Conservation (phyloP, 78 protist genomes). For the Cavenderia fasciculata region DNA sequence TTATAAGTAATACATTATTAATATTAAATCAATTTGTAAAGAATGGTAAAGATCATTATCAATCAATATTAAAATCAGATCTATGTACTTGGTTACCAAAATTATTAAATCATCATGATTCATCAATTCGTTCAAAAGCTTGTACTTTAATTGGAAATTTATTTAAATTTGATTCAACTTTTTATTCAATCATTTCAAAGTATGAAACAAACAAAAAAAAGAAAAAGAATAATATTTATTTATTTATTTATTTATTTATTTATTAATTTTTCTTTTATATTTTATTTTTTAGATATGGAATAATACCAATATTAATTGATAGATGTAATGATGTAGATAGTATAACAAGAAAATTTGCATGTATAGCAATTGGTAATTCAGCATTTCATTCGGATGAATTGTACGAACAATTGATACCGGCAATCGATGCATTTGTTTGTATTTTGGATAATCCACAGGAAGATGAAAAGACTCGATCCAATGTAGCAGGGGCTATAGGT, state of each 20-base stretch:
- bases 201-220: too few relatives aligned
- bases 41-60: constrained; percentile 55
- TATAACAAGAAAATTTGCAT: constrained; percentile 90
- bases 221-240: too few relatives aligned
- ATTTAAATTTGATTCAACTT: constrained; percentile 82
- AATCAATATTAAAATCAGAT: constrained; percentile 30
- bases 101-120: constrained; percentile 61
- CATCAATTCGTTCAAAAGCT: constrained; percentile 83
- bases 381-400: constrained; percentile 82
- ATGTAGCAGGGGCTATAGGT: constrained; percentile 94
- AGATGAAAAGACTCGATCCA: constrained; percentile 88
- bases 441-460: constrained; percentile 16
- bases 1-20: constrained; percentile 63
- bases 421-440: constrained; percentile 22
- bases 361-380: constrained; percentile 95
- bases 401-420: constrained; percentile 28
- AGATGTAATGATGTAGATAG: constrained; percentile 70
- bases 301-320: constrained; percentile 34
- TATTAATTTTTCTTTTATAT: neutral
- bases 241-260: neutral
- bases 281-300: neutral
- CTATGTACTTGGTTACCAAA: constrained; percentile 17
- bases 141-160: constrained; percentile 93
- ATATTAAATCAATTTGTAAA: constrained; percentile 86
- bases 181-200: constrained; percentile 73